phyloP scores from a whole-genome alignment of 1,139 yeast species.

The Lodderomyces elongisporus region DNA sequence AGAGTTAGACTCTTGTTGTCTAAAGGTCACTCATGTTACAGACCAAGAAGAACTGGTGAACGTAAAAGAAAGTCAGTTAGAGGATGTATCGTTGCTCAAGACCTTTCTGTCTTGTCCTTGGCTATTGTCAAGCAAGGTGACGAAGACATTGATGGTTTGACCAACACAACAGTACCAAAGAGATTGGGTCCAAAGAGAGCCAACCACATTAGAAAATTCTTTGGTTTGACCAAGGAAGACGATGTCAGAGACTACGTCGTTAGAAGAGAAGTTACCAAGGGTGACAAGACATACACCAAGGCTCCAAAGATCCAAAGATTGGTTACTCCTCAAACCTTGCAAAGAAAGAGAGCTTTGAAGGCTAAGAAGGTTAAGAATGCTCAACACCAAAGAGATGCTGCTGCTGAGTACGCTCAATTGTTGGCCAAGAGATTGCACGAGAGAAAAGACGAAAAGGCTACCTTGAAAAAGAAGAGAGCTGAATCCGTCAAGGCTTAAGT shows the following conservation, averaged over 20 bases:
- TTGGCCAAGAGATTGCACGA: constrained; percentile 98
- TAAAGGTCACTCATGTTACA: constrained; percentile 97
- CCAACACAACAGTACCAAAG: constrained; percentile 93
- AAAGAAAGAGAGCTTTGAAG: constrained; percentile 97
- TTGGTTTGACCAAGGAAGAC: constrained; percentile 96
- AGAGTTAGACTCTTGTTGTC: constrained; percentile 95
- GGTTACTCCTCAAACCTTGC: constrained; percentile 98
- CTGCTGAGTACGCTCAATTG: constrained; percentile 99
- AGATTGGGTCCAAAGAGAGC: constrained; percentile 99
- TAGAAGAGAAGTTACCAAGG: constrained; percentile 98
- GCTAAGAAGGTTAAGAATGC: constrained; percentile 94
- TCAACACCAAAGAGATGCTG: constrained; percentile 99
- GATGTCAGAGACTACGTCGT: constrained; percentile 93
- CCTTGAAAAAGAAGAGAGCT: constrained; percentile 99
- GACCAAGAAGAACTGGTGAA: constrained; percentile 99
- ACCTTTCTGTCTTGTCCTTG: constrained; percentile 91
- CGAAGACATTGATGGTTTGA: constrained; percentile 89
- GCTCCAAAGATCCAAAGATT: constrained; percentile 99
- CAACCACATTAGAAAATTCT: constrained; percentile 98
- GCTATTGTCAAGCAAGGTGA: constrained; percentile 98
- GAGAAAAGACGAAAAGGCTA: constrained; percentile 98
- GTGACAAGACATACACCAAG: constrained; percentile 98
- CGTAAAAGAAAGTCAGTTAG: constrained; percentile 99
- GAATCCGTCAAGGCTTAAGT: constrained; percentile 50
- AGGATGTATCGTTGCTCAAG: constrained; percentile 98